Evolutionary conservation across 441 rosid genomes (phyloP).

Genomic region (Gossypium trilobum): DNA sequence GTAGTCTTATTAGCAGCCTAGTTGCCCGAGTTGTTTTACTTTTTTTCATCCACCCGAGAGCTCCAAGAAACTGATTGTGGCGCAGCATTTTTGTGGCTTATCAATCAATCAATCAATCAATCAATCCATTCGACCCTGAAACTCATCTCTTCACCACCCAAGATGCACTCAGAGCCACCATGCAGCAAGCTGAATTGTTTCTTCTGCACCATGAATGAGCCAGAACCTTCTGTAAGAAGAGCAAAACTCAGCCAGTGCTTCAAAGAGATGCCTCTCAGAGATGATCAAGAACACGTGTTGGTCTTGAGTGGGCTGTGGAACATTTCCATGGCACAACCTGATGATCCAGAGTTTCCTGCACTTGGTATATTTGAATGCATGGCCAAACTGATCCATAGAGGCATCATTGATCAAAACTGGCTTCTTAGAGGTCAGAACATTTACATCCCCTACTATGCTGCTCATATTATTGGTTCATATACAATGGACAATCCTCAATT

Average conservation of each 20-base stretch:
- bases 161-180: slow-evolving; percentile 17
- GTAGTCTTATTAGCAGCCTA: background rate
- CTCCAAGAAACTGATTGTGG: background rate
- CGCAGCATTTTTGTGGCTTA: background rate
- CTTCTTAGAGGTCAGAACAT: slow-evolving; percentile 64
- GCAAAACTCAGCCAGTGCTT: slow-evolving; percentile 43
- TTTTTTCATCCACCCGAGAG: background rate
- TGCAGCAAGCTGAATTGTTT: slow-evolving; percentile 55
- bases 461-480: slow-evolving; percentile 74
- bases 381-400: slow-evolving; percentile 50
- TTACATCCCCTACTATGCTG: slow-evolving; percentile 76
- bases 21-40: background rate
- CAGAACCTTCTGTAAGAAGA: slow-evolving; percentile 39
- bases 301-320: slow-evolving; percentile 70
- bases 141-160: slow-evolving; percentile 4
- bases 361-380: slow-evolving; percentile 73
- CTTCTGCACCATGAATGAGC: slow-evolving; percentile 72
- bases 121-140: background rate
- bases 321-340: slow-evolving; percentile 63
- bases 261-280: slow-evolving; percentile 49
- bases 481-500: slow-evolving; percentile 50
- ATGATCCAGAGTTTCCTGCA: slow-evolving; percentile 65
- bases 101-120: background rate
- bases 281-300: slow-evolving; percentile 52
- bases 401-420: slow-evolving; percentile 45